Conservation (phyloP, 1,284 basidiomycete genomes). For the Fistulina hepatica region DNA sequence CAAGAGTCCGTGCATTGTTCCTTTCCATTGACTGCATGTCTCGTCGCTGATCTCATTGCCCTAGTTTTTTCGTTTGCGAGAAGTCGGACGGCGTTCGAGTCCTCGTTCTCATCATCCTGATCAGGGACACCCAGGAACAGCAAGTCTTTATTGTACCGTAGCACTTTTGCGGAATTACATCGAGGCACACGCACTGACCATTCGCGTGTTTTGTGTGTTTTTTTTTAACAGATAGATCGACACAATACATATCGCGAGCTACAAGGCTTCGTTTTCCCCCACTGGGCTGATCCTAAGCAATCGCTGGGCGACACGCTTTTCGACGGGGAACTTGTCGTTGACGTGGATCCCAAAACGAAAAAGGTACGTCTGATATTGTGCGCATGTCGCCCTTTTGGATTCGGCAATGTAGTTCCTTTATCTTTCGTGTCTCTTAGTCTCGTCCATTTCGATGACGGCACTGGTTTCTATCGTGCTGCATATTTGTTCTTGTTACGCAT, state of each 20-base stretch:
- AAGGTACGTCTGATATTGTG: constrained; percentile 33
- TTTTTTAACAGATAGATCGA: constrained; percentile 71
- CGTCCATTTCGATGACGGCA: too few species aligned
- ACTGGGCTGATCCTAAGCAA: constrained; percentile 57
- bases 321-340: constrained; percentile 93
- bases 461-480: too few species aligned
- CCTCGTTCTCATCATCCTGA: constrained; percentile 74
- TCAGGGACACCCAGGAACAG: constrained; percentile 54
- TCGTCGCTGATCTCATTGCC: constrained; percentile 2
- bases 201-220: too few species aligned
- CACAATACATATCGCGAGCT: constrained; percentile 81
- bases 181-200: background rate
- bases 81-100: constrained; percentile 98
- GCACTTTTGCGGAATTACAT: constrained; percentile 1
- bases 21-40: constrained; percentile 5
- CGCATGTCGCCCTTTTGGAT: background rate
- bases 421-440: constrained; percentile 4
- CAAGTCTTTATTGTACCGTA: constrained; percentile 68
- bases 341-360: constrained; percentile 68
- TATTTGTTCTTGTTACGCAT: constrained; percentile 12
- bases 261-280: constrained; percentile 77
- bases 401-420: background rate
- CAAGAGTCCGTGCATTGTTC: constrained; percentile 58
- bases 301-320: constrained; percentile 75
- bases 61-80: constrained; percentile 97